Evolutionary conservation across 2,329 filamentous ascomycete genomes (phyloP).

Genomic region (Pseudogymnoascus sp.): DNA sequence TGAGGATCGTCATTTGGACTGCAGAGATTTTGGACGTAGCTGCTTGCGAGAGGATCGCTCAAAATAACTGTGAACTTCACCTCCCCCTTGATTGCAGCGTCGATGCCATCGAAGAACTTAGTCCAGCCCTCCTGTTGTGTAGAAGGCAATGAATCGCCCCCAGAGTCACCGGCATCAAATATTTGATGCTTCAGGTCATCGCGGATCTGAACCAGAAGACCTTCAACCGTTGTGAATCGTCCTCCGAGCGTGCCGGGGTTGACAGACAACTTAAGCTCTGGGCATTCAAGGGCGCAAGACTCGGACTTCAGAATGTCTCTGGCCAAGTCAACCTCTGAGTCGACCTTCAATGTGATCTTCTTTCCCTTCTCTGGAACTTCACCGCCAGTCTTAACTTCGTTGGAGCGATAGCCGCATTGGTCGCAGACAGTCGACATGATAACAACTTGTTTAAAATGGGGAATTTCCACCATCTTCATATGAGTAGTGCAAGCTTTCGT

Average conservation of each 20-base stretch:
- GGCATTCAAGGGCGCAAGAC: constrained; percentile 77
- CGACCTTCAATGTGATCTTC: constrained; percentile 69
- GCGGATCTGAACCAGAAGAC: constrained; percentile 83
- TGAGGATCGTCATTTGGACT: constrained; percentile 69
- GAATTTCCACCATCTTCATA: constrained; percentile 98
- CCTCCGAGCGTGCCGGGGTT: constrained; percentile 92
- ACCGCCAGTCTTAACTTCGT: constrained; percentile 96
- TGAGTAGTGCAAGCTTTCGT: constrained; percentile 78
- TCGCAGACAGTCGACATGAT: constrained; percentile 93
- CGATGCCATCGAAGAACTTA: constrained; percentile 69
- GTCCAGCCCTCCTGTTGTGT: constrained; percentile 66
- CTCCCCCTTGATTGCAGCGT: constrained; percentile 70
- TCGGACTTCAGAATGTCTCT: constrained; percentile 96
- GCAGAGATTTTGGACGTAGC: constrained; percentile 86
- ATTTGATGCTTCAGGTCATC: constrained; percentile 83
- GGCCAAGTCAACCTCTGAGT: constrained; percentile 63
- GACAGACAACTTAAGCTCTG: constrained; percentile 77
- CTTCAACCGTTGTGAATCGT: constrained; percentile 94
- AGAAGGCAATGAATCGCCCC: constrained; percentile 69
- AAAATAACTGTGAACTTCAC: constrained; percentile 75
- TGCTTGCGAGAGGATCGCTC: constrained; percentile 81
- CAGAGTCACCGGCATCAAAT: constrained; percentile 62
- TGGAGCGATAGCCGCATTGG: constrained; percentile 85
- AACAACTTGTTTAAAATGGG: constrained; percentile 94
- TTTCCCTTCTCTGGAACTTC: constrained; percentile 80